Conservation (phyloP, 1,284 basidiomycete species). For the Puccinia novopanici region DNA sequence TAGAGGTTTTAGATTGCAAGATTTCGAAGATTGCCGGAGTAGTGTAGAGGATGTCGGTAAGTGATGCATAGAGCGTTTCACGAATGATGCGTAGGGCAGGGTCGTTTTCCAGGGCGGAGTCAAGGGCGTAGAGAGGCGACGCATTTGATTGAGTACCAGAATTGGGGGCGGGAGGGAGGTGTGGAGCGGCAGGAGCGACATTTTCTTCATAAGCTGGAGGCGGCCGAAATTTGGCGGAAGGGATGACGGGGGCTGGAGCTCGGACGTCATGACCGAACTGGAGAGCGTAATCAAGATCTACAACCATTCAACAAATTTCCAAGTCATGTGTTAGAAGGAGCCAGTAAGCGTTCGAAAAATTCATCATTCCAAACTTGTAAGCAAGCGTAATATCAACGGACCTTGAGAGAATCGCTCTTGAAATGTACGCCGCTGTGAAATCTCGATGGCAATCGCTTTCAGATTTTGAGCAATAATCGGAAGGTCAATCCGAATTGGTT, state of each 20-base stretch:
- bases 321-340: neutral
- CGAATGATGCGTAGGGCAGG: constrained; percentile 33
- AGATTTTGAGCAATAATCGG: constrained; percentile 42
- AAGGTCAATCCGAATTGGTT: constrained; percentile 38
- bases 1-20: constrained; percentile 27
- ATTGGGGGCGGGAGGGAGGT: neutral
- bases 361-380: neutral
- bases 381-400: neutral
- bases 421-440: constrained; percentile 49
- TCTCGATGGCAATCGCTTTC: constrained; percentile 40
- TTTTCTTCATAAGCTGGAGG: constrained; percentile 38
- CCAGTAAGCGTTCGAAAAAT: neutral
- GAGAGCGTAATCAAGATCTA: constrained; percentile 45
- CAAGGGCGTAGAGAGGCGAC: neutral
- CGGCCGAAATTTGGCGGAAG: constrained; percentile 27
- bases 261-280: constrained; percentile 29
- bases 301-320: neutral
- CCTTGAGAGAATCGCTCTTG: constrained; percentile 46
- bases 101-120: constrained; percentile 8
- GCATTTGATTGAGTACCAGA: neutral
- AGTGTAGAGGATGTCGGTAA: constrained; percentile 44
- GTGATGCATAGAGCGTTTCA: constrained; percentile 46
- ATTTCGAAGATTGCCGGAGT: constrained; percentile 35
- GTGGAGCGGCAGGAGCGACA: neutral
- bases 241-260: neutral